Evolutionary conservation across 2,329 filamentous ascomycete genomes (phyloP).

Genomic region (Cyanodermella asteris): DNA sequence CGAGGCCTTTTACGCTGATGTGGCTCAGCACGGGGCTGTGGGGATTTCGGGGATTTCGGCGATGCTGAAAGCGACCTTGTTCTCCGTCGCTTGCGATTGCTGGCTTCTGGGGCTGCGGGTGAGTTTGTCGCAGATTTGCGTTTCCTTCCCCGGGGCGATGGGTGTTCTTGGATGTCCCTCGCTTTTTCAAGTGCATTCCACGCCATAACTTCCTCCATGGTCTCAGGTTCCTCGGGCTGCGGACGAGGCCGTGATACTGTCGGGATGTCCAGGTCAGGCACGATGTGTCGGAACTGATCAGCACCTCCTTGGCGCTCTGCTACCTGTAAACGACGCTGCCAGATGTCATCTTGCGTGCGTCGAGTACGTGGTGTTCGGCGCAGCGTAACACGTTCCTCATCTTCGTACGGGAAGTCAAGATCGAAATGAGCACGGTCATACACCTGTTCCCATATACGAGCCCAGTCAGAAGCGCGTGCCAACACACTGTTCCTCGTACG

Average conservation of each 20-base stretch:
- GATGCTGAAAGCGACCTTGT: constrained; percentile 1
- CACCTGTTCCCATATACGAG: constrained; percentile 72
- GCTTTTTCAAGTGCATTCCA: constrained; percentile 86
- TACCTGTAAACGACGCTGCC: constrained; percentile 66
- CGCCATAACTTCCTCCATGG: constrained; percentile 57
- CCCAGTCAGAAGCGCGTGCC: constrained; percentile 35
- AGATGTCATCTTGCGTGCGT: too few relatives aligned
- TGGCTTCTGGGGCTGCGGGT: too few relatives aligned
- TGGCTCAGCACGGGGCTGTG: constrained; percentile 9
- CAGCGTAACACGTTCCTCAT: constrained; percentile 42
- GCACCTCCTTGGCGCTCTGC: constrained; percentile 58
- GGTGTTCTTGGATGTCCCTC: constrained; percentile 40
- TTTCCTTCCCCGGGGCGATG: constrained; percentile 38
- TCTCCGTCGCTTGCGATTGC: too few relatives aligned
- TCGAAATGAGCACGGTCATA: constrained; percentile 61
- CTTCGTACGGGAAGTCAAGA: constrained; percentile 66
- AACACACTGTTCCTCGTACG: constrained; percentile 18
- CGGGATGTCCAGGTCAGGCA: constrained; percentile 35
- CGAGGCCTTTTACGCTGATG: constrained; percentile 77
- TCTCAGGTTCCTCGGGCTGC: constrained; percentile 39
- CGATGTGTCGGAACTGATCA: constrained; percentile 49
- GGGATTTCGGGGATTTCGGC: constrained; percentile 1
- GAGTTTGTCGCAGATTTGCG: constrained; percentile 58
- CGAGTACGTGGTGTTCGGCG: too few relatives aligned
- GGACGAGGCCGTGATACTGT: constrained; percentile 18